Evolutionary conservation across 2,329 filamentous ascomycete species (phyloP).

Genomic region (Trichophyton verrucosum): DNA sequence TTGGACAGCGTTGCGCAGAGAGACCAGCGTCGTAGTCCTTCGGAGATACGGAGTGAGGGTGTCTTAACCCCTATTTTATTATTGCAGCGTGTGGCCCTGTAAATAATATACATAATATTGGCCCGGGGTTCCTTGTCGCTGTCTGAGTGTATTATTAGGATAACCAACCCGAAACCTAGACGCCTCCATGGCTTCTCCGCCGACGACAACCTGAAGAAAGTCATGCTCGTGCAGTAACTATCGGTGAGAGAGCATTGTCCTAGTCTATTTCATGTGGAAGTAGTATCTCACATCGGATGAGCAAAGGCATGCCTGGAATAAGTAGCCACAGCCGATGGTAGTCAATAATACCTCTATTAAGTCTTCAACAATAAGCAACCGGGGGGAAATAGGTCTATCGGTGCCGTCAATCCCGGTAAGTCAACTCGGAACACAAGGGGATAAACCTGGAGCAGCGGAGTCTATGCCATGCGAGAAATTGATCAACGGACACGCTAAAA

Average conservation of each 20-base stretch:
- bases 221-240: no score
- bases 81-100: background rate
- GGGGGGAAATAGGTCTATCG: background rate
- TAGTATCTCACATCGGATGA: background rate
- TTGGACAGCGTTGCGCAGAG: background rate
- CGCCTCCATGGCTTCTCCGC: background rate
- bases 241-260: background rate
- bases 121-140: background rate
- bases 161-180: background rate
- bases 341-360: background rate
- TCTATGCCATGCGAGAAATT: background rate
- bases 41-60: background rate
- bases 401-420: background rate
- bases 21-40: background rate
- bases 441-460: background rate
- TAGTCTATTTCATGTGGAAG: background rate
- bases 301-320: background rate
- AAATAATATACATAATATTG: background rate
- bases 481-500: conserved; percentile 2
- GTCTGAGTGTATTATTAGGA: background rate
- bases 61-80: background rate
- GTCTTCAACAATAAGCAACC: background rate
- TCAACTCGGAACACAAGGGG: background rate
- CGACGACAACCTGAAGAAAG: no score
- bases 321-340: no score